A percentile compares a stretch with the other conserved stretches of the same genome.
Conservation (phyloP, 2,329 filamentous ascomycete species). For the Penicillium verrucosum region DNA sequence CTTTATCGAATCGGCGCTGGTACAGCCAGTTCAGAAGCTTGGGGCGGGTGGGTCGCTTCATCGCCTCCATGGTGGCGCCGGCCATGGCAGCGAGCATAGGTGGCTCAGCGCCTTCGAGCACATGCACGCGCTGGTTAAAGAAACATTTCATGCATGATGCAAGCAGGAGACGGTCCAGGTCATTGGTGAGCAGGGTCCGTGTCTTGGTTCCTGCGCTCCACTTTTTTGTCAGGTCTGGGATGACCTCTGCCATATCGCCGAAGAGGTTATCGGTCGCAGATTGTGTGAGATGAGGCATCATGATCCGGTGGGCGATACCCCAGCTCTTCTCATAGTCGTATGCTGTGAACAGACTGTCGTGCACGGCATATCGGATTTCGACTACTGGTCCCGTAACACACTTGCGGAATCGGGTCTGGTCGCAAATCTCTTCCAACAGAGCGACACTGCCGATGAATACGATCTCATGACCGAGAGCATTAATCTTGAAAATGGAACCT, state of each 20-base stretch:
- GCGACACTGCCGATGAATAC: constrained; percentile 54
- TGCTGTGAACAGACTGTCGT: constrained; percentile 67
- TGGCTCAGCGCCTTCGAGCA: constrained; percentile 45
- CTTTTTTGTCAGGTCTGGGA: constrained; percentile 47
- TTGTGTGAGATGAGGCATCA: constrained; percentile 46
- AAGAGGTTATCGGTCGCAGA: constrained; percentile 42
- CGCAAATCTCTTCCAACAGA: constrained; percentile 62
- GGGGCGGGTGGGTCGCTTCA: constrained; percentile 53
- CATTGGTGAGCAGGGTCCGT: constrained; percentile 43
- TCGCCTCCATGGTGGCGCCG: constrained; percentile 53
- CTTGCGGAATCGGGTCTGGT: constrained; percentile 61
- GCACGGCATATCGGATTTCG: constrained; percentile 58
- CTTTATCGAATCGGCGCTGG: constrained; percentile 52
- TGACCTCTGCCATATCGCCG: constrained; percentile 46
- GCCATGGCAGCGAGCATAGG: constrained; percentile 55
- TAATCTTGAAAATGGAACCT: constrained; percentile 61
- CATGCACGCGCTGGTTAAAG: constrained; percentile 50
- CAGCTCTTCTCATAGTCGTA: constrained; percentile 52
- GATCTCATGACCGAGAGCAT: constrained; percentile 43
- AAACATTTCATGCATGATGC: constrained; percentile 50
- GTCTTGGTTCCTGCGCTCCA: constrained; percentile 44
- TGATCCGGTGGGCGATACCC: constrained; percentile 57
- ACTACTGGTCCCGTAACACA: constrained; percentile 52
- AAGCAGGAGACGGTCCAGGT: constrained; percentile 53
- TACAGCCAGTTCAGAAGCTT: constrained; percentile 53